Evolutionary conservation across 768 basidiomycete genomes (phyloP).

Genomic region (Trichaptum fuscoviolaceum): DNA sequence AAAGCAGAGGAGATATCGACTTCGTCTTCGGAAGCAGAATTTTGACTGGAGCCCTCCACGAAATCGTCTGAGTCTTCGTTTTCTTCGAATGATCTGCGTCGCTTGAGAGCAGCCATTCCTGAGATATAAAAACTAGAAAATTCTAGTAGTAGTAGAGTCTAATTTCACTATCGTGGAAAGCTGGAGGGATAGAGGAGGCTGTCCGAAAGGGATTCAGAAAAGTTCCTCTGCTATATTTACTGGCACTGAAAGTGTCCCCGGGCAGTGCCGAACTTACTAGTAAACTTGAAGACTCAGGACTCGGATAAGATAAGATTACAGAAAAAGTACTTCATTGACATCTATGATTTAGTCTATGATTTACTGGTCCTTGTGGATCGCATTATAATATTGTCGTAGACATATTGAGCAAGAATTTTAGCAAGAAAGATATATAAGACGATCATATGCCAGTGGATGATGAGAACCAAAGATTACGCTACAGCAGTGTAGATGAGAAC

Average conservation of each 20-base stretch:
- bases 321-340: neutral
- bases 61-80: constrained; percentile 11
- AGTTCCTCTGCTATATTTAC: no score
- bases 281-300: no score
- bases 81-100: constrained; percentile 22
- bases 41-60: neutral
- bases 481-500: neutral
- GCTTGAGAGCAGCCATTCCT: constrained; percentile 25
- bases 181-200: no score
- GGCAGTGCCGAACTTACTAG: no score
- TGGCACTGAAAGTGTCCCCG: no score
- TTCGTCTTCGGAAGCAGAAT: constrained; percentile 23
- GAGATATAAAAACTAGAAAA: no score
- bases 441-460: neutral
- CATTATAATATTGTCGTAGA: neutral
- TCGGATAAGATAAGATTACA: neutral
- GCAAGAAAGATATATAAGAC: neutral
- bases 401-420: neutral
- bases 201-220: no score
- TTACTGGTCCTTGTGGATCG: no score
- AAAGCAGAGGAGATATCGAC: constrained; percentile 64
- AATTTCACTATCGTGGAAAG: no score
- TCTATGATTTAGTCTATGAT: neutral
- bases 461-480: neutral
- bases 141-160: no score